These are phyloP conservation scores for Bothriochloa decipiens DNA, from an alignment of 176 grass and related monocot species.

Conservation along the genomic window DNA sequence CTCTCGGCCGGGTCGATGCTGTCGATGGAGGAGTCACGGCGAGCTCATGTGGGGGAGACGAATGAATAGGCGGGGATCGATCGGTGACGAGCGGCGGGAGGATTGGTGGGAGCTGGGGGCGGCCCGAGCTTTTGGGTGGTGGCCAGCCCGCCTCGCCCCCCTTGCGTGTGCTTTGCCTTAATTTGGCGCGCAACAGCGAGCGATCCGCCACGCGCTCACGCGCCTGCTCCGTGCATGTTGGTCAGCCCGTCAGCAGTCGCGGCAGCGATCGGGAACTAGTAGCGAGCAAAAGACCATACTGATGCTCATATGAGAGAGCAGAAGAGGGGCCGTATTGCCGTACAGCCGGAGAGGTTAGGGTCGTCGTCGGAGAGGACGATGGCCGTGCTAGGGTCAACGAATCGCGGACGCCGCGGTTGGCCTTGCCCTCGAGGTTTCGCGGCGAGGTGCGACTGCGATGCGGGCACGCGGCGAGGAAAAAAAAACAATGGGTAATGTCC, in stretches of 20 bases:
- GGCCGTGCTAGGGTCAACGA: no score
- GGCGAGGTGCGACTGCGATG: no score
- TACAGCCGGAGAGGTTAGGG: no score
- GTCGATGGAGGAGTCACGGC: background rate
- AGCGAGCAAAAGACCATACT: background rate
- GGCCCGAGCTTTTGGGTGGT: constrained; percentile 26
- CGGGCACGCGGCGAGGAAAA: no score
- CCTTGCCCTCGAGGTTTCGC: no score
- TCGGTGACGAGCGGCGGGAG: constrained; percentile 8
- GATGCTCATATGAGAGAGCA: background rate
- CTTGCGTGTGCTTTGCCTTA: constrained; percentile 12
- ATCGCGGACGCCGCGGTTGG: no score
- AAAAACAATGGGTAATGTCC: no score
- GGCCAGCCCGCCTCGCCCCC: background rate
- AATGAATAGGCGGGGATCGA: background rate
- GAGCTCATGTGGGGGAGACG: background rate
- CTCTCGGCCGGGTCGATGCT: background rate
- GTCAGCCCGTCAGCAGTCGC: background rate
- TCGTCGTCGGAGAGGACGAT: no score
- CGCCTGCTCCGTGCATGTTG: background rate
- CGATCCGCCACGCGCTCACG: background rate
- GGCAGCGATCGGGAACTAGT: background rate
- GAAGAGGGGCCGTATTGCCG: no score
- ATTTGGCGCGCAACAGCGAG: background rate
- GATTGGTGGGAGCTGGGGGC: constrained; percentile 17